These are phyloP conservation scores for Trichosanthes cucumerina DNA, from an alignment of 306 rosid genomes.

Conservation along the genomic window DNA sequence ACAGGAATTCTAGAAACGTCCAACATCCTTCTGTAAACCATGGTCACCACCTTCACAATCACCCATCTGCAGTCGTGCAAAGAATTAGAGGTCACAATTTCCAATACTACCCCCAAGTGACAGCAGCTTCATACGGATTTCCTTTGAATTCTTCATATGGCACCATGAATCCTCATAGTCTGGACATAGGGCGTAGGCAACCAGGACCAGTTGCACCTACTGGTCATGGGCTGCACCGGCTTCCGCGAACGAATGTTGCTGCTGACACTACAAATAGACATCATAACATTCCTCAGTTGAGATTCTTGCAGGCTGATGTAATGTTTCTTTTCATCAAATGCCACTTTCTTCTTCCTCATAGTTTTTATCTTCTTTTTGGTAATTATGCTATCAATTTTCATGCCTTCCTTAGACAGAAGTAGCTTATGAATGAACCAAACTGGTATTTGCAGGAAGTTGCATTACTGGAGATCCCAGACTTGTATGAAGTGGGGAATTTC, in stretches of 20 bases:
- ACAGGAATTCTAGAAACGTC: constrained; percentile 28
- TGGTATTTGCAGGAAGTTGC: constrained; percentile 62
- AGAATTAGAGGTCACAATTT: constrained; percentile 59
- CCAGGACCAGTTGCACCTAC: constrained; percentile 36
- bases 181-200: constrained; percentile 60
- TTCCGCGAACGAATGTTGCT: constrained; percentile 37
- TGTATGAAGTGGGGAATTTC: constrained; percentile 42
- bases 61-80: constrained; percentile 51
- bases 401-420: neutral
- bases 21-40: constrained; percentile 49
- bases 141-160: constrained; percentile 45
- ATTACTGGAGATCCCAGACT: constrained; percentile 48
- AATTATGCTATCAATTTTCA: neutral
- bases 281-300: constrained; percentile 47
- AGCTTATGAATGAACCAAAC: constrained; percentile 10
- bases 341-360: neutral
- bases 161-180: constrained; percentile 35
- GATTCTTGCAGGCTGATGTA: constrained; percentile 77
- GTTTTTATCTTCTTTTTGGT: neutral
- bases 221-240: constrained; percentile 51
- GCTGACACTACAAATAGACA: constrained; percentile 52
- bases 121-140: constrained; percentile 53
- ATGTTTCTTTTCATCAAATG: constrained; percentile 13
- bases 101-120: constrained; percentile 43
- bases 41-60: constrained; percentile 44